Evolutionary conservation across 148 eudicot genomes (phyloP).

Genomic region (Silene latifolia): DNA sequence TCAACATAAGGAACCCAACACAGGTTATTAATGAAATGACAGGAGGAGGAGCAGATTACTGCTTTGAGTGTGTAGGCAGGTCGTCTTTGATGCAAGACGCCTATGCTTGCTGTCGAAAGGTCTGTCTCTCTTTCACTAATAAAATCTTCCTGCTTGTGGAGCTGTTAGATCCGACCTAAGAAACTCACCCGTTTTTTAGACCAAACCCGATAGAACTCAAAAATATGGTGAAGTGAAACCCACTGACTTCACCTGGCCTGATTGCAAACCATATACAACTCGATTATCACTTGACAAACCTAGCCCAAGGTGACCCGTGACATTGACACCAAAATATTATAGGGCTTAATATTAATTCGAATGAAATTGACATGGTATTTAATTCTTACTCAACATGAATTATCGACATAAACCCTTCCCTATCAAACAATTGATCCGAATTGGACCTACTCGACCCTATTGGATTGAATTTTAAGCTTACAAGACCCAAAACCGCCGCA

Average conservation of each 20-base stretch:
- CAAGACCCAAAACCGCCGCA: no score
- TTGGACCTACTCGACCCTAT: no score
- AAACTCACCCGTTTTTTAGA: not conserved
- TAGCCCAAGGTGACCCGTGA: not conserved
- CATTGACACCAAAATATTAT: no score
- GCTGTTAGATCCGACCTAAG: not conserved
- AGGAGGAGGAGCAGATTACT: constrained; percentile 83
- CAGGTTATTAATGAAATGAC: constrained; percentile 83
- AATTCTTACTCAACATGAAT: no score
- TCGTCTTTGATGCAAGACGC: constrained; percentile 78
- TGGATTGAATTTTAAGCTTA: no score
- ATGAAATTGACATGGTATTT: no score
- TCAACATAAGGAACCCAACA: no score
- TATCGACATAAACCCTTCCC: no score
- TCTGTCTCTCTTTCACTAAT: constrained; percentile 4
- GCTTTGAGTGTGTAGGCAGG: constrained; percentile 88
- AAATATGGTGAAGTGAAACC: not conserved
- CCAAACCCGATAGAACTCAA: not conserved
- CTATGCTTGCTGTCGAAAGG: constrained; percentile 71
- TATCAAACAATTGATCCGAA: no score
- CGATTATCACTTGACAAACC: no score
- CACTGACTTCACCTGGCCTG: not conserved
- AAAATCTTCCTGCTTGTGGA: not conserved
- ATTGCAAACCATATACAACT: not conserved
- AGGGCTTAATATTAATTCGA: no score